Evolutionary conservation across 495 filamentous ascomycete species (phyloP).

Genomic region (Podospora appendiculata): DNA sequence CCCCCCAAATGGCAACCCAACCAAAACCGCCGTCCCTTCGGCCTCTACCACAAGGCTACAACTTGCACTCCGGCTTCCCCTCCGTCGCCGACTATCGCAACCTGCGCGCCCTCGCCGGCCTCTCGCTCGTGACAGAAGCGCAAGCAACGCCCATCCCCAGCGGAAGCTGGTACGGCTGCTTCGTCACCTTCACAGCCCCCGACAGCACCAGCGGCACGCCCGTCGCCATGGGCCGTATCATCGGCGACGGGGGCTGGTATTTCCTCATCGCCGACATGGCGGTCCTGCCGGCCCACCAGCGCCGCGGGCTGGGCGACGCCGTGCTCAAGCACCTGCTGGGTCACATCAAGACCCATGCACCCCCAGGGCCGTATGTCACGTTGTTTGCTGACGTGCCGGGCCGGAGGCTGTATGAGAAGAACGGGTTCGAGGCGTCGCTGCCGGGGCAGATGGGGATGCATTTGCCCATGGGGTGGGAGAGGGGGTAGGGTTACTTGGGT

Average conservation of each 20-base stretch:
- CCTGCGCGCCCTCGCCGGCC: constrained; percentile 27
- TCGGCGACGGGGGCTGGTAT: constrained; percentile 48
- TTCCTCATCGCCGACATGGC: constrained; percentile 48
- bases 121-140: constrained; percentile 29
- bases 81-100: constrained; percentile 29
- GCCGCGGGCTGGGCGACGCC: constrained; percentile 40
- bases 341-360: constrained; percentile 30
- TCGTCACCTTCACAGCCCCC: constrained; percentile 22
- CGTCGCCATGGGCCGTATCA: constrained; percentile 45
- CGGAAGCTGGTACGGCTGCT: constrained; percentile 38
- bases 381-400: constrained; percentile 40
- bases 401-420: constrained; percentile 34
- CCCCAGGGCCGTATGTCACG: constrained; percentile 35
- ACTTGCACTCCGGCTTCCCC: constrained; percentile 25
- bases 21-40: constrained; percentile 4
- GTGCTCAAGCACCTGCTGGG: constrained; percentile 36
- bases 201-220: neutral
- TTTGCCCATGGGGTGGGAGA: constrained; percentile 1
- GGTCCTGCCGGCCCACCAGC: constrained; percentile 39
- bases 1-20: neutral
- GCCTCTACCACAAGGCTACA: constrained; percentile 24
- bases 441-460: constrained; percentile 10
- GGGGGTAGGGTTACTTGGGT: neutral
- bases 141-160: constrained; percentile 25
- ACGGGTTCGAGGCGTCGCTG: constrained; percentile 38